Conservation (phyloP, 169 alveolate genomes). For the Eimeria falciformis region DNA sequence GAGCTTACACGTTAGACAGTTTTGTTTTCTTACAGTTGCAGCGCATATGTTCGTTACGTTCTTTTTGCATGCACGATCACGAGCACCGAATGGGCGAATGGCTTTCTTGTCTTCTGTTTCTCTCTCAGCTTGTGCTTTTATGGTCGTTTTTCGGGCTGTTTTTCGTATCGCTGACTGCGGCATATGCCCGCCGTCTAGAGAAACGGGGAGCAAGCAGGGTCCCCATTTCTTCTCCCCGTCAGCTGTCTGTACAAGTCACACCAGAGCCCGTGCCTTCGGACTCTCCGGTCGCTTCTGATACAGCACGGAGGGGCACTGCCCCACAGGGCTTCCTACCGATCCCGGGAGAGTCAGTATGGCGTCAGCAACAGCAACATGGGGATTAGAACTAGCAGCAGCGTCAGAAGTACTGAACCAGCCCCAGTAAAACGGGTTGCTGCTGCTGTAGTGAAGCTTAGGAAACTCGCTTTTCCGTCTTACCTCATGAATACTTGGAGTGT, state of each 20-base stretch:
- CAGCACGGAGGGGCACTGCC: not conserved
- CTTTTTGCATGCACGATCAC: not conserved
- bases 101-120: not conserved
- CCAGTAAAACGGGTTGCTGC: not conserved
- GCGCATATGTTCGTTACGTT: not conserved
- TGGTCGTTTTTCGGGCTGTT: constrained; percentile 71
- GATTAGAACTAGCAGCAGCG: not conserved
- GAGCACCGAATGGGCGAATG: not conserved
- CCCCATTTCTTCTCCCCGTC: not conserved
- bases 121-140: constrained; percentile 68
- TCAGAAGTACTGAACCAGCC: not conserved
- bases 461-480: not conserved
- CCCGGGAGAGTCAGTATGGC: not conserved
- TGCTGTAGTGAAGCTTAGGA: not conserved
- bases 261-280: not conserved
- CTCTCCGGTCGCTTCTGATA: not conserved
- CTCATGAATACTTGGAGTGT: not conserved
- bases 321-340: constrained; percentile 55
- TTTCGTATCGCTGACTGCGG: constrained; percentile 13
- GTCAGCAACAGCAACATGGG: constrained; percentile 36
- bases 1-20: not conserved
- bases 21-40: not conserved
- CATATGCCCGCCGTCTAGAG: constrained; percentile 50
- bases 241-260: constrained; percentile 5
- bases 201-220: not conserved